Evolutionary conservation across 2,329 filamentous ascomycete genomes (phyloP), one percentile per base, ranked within the genome.

Genomic region (Fusarium sp.): DNA sequence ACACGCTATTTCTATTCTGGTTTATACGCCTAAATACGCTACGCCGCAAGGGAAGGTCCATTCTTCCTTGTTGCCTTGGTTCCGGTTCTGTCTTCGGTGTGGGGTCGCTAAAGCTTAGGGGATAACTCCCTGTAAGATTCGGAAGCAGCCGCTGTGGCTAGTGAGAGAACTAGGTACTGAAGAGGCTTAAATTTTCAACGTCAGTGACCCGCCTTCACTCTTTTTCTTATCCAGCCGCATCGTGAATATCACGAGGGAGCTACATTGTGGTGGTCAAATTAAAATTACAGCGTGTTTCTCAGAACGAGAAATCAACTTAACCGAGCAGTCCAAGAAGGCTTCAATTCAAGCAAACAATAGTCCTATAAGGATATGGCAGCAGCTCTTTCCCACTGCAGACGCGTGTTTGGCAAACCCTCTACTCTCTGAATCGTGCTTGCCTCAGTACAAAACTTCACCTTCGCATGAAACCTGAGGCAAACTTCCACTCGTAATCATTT

Each of bases 111-210:
- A 65, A 58, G 54, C 43, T 47, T 65, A 65, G 54, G 48, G 30
- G 25, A 15, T n/a, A 34, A 15, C 38, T 53, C 41, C 58, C 58
- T 70, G 34, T 32, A 62, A 60, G 7, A 20, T 48, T 49, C 45
- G 63, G 70, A 70, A 58, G 60, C 57, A 65, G 70, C 71, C 71
- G 70, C 70, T 75, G 71, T 75, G 73, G 73, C 73, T 74, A 63
- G 62, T 73, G 51, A 34, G 24, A 40, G 22, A 67, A 59, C 58
- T 54, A 24, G 24, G 24, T 24, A 56, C 68, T 74, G 62, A 46
- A 59, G 55, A 48, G 27, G 63, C 46, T 51, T 40, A 61, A 56
- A 67, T 62, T 67, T 66, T 71, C 60, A 66, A 66, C 53, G 25
- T 44, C 45, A 58, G 43, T 13, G n/a, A 38, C 49, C 41, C 16